phyloP scores from a whole-genome alignment of 139 green algal species.

The Diplosphaera chodatii region DNA sequence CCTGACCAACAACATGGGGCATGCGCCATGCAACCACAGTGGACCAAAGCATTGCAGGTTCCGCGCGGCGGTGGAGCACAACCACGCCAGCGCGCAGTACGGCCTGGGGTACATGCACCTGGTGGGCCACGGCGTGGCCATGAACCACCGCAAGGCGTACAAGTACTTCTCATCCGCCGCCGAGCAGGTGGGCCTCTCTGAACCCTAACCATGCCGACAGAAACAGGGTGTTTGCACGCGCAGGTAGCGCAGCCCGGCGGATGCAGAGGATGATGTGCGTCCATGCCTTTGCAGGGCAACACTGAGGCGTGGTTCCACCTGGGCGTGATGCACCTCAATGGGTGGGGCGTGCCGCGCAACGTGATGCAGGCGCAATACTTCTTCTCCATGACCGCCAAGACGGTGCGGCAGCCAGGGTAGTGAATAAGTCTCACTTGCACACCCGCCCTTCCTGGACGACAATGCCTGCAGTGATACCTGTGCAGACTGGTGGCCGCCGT shows the following conservation, averaged over 20 bases:
- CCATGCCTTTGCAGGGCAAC: slow-evolving; percentile 24
- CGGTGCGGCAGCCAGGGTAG: too few species aligned
- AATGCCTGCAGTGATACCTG: too few species aligned
- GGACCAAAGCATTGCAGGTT: slow-evolving; percentile 33
- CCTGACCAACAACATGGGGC: too few species aligned
- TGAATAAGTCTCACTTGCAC: too few species aligned
- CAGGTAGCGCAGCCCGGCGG: too few species aligned
- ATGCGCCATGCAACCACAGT: neutral
- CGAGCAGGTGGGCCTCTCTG: slow-evolving; percentile 22
- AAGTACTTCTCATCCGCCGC: slow-evolving; percentile 44
- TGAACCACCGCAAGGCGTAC: slow-evolving; percentile 49
- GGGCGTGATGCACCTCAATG: slow-evolving; percentile 72
- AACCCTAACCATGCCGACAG: too few species aligned
- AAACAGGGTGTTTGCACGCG: too few species aligned
- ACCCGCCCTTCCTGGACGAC: too few species aligned
- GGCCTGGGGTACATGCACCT: slow-evolving; percentile 89
- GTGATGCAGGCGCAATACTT: slow-evolving; percentile 20
- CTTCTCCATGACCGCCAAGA: slow-evolving; percentile 27
- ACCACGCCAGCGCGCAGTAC: slow-evolving; percentile 61
- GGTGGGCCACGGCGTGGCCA: slow-evolving; percentile 53
- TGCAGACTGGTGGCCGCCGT: too few species aligned
- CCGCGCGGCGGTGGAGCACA: slow-evolving; percentile 27
- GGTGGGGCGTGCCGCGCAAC: slow-evolving; percentile 26
- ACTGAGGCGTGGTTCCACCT: slow-evolving; percentile 71
- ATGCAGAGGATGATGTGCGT: too few species aligned